A percentile compares a stretch with the other conserved stretches of the same genome.
Evolutionary conservation across 2,329 filamentous ascomycete genomes (phyloP).

Genomic region (Pseudogymnoascus sp.): DNA sequence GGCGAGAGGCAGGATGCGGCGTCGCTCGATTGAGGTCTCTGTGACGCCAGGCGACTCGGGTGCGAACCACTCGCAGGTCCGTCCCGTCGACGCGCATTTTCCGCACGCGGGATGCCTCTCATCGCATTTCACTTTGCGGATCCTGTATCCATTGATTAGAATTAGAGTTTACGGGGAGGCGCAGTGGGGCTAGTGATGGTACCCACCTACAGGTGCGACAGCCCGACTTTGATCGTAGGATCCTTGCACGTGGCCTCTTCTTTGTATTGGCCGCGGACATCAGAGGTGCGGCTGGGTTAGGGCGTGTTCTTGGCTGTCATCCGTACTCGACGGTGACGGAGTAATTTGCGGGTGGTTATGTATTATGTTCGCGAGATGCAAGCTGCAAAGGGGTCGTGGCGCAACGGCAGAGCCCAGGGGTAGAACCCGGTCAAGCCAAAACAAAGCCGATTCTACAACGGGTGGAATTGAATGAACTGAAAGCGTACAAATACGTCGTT

Average conservation of each 20-base stretch:
- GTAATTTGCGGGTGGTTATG: background rate
- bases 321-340: background rate
- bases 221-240: background rate
- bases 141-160: background rate
- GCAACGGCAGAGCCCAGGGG: background rate
- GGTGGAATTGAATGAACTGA: background rate
- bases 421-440: background rate
- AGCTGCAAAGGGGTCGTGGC: background rate
- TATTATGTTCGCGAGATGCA: background rate
- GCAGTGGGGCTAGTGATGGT: background rate
- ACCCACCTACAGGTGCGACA: background rate
- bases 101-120: conserved; percentile 12
- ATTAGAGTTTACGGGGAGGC: background rate
- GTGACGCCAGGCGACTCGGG: background rate
- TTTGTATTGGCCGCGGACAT: background rate
- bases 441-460: background rate
- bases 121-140: conserved; percentile 14
- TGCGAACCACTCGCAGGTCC: background rate
- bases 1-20: background rate
- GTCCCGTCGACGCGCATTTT: conserved; percentile 9
- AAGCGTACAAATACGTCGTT: background rate
- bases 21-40: background rate
- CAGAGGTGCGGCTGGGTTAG: background rate
- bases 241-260: background rate
- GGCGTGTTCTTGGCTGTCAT: background rate